phyloP scores from a whole-genome alignment of 495 filamentous ascomycete species.

The Neohortaea acidophila region DNA sequence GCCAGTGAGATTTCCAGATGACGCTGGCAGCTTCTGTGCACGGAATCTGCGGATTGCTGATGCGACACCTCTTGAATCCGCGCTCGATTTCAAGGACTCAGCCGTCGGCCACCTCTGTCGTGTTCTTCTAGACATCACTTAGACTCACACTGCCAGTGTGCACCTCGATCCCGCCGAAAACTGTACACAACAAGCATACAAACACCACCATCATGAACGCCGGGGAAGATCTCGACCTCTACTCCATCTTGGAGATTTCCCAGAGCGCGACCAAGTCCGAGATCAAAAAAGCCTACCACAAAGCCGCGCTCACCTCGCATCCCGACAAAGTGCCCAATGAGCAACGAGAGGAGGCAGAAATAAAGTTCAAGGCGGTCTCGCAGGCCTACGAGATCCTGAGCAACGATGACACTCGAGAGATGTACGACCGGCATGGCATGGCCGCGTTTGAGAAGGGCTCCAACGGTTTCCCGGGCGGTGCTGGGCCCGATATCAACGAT shows the following conservation, averaged over 20 bases:
- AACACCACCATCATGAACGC: slow-evolving; percentile 13
- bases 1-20: too few relatives aligned
- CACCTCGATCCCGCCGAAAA: too few relatives aligned
- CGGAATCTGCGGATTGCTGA: too few relatives aligned
- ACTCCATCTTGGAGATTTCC: slow-evolving; percentile 63
- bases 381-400: slow-evolving; percentile 95
- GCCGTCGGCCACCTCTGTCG: too few relatives aligned
- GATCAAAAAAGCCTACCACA: slow-evolving; percentile 95
- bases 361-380: slow-evolving; percentile 77
- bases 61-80: too few relatives aligned
- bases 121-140: too few relatives aligned
- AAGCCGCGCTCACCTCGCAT: slow-evolving; percentile 80
- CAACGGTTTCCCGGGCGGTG: slow-evolving; percentile 29
- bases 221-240: slow-evolving; percentile 46
- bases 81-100: too few relatives aligned
- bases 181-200: neutral
- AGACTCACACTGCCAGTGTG: too few relatives aligned
- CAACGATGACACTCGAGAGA: slow-evolving; percentile 80
- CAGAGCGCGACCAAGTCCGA: slow-evolving; percentile 59
- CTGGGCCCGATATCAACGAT: slow-evolving; percentile 74
- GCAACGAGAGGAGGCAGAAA: slow-evolving; percentile 67
- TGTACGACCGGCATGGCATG: slow-evolving; percentile 94
- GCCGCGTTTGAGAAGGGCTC: slow-evolving; percentile 62
- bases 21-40: too few relatives aligned
- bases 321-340: slow-evolving; percentile 91